Conservation (phyloP, 177 flowering plant species). For the Vitis hybrid region DNA sequence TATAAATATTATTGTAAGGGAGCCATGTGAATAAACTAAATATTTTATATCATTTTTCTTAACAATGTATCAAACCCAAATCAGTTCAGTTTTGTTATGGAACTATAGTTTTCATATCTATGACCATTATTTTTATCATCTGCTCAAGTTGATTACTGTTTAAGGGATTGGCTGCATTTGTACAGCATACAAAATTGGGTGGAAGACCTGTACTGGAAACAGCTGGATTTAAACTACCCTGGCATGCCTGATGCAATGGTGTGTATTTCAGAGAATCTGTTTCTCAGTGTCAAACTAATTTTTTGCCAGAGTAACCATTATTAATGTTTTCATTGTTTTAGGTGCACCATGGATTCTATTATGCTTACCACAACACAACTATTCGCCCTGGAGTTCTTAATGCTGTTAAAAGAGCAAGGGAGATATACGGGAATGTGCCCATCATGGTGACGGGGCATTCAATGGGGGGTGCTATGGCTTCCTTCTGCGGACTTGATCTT, state of each 20-base stretch:
- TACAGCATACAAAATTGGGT: constrained; percentile 94
- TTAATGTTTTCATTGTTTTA: constrained; percentile 28
- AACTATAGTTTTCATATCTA: no score
- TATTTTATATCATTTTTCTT: no score
- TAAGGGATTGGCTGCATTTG: not conserved
- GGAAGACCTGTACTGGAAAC: constrained; percentile 94
- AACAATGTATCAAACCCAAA: no score
- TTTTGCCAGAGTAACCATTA: not conserved
- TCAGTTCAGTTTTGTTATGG: no score
- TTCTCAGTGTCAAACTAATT: not conserved
- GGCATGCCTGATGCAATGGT: constrained; percentile 95
- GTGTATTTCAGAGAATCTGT: constrained; percentile 6
- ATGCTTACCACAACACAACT: constrained; percentile 90
- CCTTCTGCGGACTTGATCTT: constrained; percentile 91
- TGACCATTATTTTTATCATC: no score
- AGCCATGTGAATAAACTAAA: no score
- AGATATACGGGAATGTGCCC: constrained; percentile 58
- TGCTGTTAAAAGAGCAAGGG: constrained; percentile 69
- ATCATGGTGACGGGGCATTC: constrained; percentile 96
- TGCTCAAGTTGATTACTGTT: not conserved
- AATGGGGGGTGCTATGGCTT: constrained; percentile 99
- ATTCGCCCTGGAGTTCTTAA: constrained; percentile 64
- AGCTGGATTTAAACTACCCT: constrained; percentile 84
- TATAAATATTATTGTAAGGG: no score
- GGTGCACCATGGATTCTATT: constrained; percentile 97